Percentiles rank a stretch among this genome's conserved stretches.
Evolutionary conservation across 768 basidiomycete genomes (phyloP).

Genomic region (Nevesoporus exiguus): DNA sequence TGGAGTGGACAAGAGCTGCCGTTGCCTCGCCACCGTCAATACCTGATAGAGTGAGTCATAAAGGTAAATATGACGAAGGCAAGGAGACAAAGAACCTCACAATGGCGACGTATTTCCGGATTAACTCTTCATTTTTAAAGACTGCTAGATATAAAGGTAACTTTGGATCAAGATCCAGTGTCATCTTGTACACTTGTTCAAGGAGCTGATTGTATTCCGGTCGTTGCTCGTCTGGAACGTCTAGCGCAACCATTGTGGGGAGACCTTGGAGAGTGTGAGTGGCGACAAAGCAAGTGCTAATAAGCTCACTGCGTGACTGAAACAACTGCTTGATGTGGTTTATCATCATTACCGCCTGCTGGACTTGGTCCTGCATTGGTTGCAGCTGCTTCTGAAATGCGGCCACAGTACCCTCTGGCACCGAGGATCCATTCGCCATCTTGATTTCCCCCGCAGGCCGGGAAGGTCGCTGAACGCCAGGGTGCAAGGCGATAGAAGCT

Average conservation of each 20-base stretch:
- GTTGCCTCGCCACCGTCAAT: conserved; percentile 39
- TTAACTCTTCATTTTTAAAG: conserved; percentile 44
- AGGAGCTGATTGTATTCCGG: conserved; percentile 49
- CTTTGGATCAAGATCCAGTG: conserved; percentile 47
- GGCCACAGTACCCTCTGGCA: neutral
- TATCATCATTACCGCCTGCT: conserved; percentile 29
- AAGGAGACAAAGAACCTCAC: conserved; percentile 38
- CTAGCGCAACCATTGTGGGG: conserved; percentile 32
- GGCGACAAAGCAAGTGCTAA: conserved; percentile 7
- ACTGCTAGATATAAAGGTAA: conserved; percentile 46
- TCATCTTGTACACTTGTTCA: conserved; percentile 45
- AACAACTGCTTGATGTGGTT: conserved; percentile 34
- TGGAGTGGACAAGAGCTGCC: conserved; percentile 24
- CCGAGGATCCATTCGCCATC: conserved; percentile 11
- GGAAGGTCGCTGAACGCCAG: conserved; percentile 17
- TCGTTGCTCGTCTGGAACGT: conserved; percentile 52
- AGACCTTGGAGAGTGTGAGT: conserved; percentile 31
- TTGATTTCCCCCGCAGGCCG: conserved; percentile 20
- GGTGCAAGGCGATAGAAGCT: conserved; percentile 5
- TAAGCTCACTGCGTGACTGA: conserved; percentile 28
- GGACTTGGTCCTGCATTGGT: conserved; percentile 34
- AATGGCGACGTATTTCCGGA: conserved; percentile 51
- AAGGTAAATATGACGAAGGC: conserved; percentile 3
- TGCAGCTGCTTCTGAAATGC: conserved; percentile 4
- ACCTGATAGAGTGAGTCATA: conserved; percentile 33